Evolutionary conservation across 176 grass and related monocot genomes (phyloP).

Genomic region (Rhynchospora pubera): DNA sequence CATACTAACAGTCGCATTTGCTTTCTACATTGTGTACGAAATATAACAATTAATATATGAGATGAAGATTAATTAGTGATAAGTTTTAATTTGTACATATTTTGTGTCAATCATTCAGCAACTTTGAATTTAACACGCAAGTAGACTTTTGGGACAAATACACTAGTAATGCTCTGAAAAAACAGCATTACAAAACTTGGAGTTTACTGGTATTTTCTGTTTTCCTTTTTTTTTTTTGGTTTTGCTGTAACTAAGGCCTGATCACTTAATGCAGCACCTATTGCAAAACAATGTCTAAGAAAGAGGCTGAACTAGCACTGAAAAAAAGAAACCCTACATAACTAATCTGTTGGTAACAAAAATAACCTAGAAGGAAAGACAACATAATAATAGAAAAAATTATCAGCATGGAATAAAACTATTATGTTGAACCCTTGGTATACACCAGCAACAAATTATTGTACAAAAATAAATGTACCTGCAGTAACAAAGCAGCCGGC

Average conservation of each 20-base stretch:
- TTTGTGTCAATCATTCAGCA: background rate
- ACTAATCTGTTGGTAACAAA: background rate
- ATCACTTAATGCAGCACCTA: background rate
- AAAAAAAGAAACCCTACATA: background rate
- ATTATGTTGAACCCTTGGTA: background rate
- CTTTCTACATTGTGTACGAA: slow-evolving; percentile 52
- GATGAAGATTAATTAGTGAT: background rate
- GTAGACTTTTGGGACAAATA: background rate
- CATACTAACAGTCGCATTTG: slow-evolving; percentile 88
- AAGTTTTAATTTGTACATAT: background rate
- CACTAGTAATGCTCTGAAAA: background rate
- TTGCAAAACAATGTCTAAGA: background rate
- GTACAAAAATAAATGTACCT: slow-evolving; percentile 38
- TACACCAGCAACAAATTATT: background rate
- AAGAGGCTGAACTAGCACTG: background rate
- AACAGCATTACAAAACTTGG: background rate
- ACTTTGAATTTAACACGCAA: background rate
- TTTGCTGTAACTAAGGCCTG: background rate
- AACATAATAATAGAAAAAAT: background rate
- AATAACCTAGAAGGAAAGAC: background rate
- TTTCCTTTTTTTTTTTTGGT: background rate
- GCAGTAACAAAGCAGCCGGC: slow-evolving; percentile 74
- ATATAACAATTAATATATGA: background rate
- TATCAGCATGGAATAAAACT: background rate
- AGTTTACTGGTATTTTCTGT: no score